Evolutionary conservation across 345 rosid genomes (phyloP), one percentile per base, ranked within the genome.

Genomic region (Aquilaria malaccensis): DNA sequence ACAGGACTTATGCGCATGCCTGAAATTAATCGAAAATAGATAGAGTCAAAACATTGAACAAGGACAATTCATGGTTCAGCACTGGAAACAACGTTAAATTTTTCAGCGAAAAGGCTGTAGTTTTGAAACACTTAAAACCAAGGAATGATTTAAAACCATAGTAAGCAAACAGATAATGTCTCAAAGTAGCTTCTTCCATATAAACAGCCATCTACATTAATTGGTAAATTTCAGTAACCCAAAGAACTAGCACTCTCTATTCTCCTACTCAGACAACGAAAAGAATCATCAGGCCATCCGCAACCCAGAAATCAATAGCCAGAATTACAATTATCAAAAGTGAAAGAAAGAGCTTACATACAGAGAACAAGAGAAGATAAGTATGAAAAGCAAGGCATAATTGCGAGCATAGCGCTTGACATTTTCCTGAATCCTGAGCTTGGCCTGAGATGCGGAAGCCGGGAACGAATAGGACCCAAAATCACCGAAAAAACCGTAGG

Each of bases 311-410:
- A 31, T 13, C 45, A 2, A 13, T 50, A 13, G 45, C 22, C 13
- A 7, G 45, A 30, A 43, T 30, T 0, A 59, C 10, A 58, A 13
- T 30, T 0, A n/a, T 9, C 63, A 67, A 63, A 33, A 55, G 32
- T 11, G 31, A 61, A 6, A 51, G 51, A 30, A 52, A 30, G 58
- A 4, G 45, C 52, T 61, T 15, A 29, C 84, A 43, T 81, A 94
- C 97, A 94, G 61, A 58, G 99, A 62, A 58, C 97, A 94, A 60
- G 95, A 92, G 50, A 88, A 86, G 88, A 82, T 86, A 79, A 88
- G 79, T 58, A 88, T 76, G 67, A 86, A 85, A 33, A 91, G 81
- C 29, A 82, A 79, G 2, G 95, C 93, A 60, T 92, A 66, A 65
- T 88, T 94, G 69, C 86, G 80, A 2, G 95, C 88, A 75, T 86